Conservation (phyloP, 176 grass and related monocot genomes). For the Cenchrus purpureus region DNA sequence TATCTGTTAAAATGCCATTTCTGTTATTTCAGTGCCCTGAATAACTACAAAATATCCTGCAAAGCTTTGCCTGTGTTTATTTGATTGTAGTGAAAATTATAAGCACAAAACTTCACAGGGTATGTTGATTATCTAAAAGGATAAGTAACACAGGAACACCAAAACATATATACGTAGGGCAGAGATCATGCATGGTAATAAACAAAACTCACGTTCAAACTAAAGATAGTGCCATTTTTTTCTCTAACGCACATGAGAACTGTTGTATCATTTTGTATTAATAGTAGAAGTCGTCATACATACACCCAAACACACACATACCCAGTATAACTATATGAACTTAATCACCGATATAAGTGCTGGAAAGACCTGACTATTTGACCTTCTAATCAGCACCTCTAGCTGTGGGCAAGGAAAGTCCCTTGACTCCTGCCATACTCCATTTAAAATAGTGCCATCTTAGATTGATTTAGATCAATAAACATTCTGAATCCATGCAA, state of each 20-base stretch:
- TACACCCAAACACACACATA: too few species aligned
- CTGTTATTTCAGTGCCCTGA: constrained; percentile 24
- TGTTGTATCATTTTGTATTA: too few species aligned
- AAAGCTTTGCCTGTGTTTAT: background rate
- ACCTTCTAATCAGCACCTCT: too few species aligned
- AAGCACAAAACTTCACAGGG: background rate
- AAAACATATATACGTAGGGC: background rate
- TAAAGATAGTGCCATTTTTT: background rate
- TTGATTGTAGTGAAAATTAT: constrained; percentile 1
- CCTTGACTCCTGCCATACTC: too few species aligned
- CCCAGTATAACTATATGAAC: too few species aligned
- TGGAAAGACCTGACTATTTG: too few species aligned
- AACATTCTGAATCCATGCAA: constrained; percentile 22
- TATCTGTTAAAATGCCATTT: constrained; percentile 53
- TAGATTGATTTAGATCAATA: background rate
- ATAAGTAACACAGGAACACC: background rate
- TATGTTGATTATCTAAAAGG: constrained; percentile 2
- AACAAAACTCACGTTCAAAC: background rate
- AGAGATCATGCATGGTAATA: background rate
- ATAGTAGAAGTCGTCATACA: too few species aligned
- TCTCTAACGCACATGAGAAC: too few species aligned
- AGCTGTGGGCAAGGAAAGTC: too few species aligned
- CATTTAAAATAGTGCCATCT: too few species aligned
- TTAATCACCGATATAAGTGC: too few species aligned
- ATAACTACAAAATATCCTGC: background rate